Base-by-base conservation (phyloP, 805 yeast species). In the Blastobotrys americana region DNA sequence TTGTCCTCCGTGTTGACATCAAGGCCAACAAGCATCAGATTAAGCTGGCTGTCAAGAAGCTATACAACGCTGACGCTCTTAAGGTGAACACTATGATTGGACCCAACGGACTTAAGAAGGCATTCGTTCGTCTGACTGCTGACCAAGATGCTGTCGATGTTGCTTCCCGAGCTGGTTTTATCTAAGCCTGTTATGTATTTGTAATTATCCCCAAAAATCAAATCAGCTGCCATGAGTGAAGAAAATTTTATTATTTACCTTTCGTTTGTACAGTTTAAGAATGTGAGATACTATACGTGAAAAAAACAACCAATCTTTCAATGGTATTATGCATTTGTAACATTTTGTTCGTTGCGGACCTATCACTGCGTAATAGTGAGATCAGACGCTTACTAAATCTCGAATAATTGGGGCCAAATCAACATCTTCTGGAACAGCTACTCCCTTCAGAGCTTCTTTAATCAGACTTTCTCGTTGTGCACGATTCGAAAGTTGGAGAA, bases 51-150 rank as follows among this genome's bases (percentile, higher is more conserved):
- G 95, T 93, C 67, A 90, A 93, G 82, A 95, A 88, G 76, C 81
- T 93, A 69, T 93, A 90, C 82, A 89, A 85, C 69, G 97, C 90
- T 67, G 97, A 93, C 60, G 93, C 84, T 62, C 76, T 73, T 66
- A 78, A 85, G 74, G 88, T 93, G 69, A 89, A 93, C 90, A 93
- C 98, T 63, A 80, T 93, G 72, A 76, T 93, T 68, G 87, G 95
- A 78, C 97, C 98, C 72, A 89, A 93, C 75, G 98, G 98, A 74
- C 84, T 97, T 78, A 93, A 93, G 87, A 93, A 93, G 83, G 98
- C 98, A 70, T 93, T 84, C 82, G 90, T 93, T 71, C 87, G 95
- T 80, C 84, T 93, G 72, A 87, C 97, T 69, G 90, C 96, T 71
- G 98, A 93, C 76, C 84, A 82, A 80, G 98, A 93, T 77, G 97